phyloP scores from a whole-genome alignment of 2,329 filamentous ascomycete species.

The Diaporthe sp. region DNA sequence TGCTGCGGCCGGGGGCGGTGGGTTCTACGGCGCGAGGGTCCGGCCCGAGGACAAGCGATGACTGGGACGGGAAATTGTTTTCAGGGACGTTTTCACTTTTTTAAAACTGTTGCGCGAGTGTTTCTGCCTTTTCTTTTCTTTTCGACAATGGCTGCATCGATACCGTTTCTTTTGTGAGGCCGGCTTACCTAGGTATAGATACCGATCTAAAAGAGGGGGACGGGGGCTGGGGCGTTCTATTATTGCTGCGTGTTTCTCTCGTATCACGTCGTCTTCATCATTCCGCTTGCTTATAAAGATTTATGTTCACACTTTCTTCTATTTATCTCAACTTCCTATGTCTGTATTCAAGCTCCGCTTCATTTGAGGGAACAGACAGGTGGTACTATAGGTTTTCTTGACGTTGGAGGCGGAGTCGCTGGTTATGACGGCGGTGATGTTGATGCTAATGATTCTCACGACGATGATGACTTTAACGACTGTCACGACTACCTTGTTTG shows the following conservation, averaged over 20 bases:
- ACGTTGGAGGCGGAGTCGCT: not conserved
- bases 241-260: not conserved
- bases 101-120: not conserved
- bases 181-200: constrained; percentile 3
- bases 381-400: not conserved
- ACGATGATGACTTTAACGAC: constrained; percentile 6
- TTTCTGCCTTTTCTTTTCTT: not conserved
- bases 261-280: not conserved
- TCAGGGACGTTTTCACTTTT: not conserved
- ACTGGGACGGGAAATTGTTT: not conserved
- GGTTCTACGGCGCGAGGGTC: constrained; percentile 68
- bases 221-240: not conserved
- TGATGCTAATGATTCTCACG: not conserved
- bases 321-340: not conserved
- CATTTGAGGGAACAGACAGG: not conserved
- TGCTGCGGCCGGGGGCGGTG: constrained; percentile 59
- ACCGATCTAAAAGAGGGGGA: constrained; percentile 3
- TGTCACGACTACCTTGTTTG: not conserved
- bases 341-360: not conserved
- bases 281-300: not conserved
- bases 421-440: not conserved
- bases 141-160: not conserved
- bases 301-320: not conserved
- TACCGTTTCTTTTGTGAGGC: constrained; percentile 13
- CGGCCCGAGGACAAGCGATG: constrained; percentile 65